Conservation (phyloP, 177 flowering plant genomes). For the Vitis hybrid region DNA sequence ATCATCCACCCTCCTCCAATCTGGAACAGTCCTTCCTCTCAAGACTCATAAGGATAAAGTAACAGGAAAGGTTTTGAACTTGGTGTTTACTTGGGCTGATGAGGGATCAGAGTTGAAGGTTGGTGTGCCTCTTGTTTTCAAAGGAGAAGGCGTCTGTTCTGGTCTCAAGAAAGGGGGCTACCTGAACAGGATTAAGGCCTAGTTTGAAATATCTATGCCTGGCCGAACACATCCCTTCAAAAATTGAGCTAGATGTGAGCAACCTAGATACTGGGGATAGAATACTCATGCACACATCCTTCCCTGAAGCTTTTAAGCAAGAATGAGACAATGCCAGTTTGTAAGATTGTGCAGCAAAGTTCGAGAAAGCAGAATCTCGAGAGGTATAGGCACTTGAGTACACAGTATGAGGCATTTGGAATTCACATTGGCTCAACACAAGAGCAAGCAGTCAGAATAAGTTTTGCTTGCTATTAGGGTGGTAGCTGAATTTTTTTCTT, state of each 20-base stretch:
- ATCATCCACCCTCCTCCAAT: too few relatives aligned
- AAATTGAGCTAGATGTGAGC: conserved; percentile 88
- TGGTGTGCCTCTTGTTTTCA: too few relatives aligned
- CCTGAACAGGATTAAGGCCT: conserved; percentile 46
- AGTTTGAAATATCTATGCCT: conserved; percentile 65
- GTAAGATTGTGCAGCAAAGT: conserved; percentile 54
- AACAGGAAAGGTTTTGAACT: conserved; percentile 8
- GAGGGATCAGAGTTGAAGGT: too few relatives aligned
- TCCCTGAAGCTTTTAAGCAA: conserved; percentile 73
- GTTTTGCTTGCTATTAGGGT: background rate
- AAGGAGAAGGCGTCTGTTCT: too few relatives aligned
- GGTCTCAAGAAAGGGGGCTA: conserved; percentile 36
- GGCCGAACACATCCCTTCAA: conserved; percentile 70
- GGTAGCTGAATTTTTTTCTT: background rate
- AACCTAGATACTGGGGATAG: conserved; percentile 73
- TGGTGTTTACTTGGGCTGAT: conserved; percentile 22
- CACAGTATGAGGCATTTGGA: background rate
- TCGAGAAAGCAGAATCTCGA: conserved; percentile 2
- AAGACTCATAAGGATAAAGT: conserved; percentile 1
- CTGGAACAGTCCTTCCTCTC: conserved; percentile 20
- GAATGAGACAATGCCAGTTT: conserved; percentile 64
- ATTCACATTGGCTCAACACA: background rate
- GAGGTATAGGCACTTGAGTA: background rate
- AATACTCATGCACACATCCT: conserved; percentile 58
- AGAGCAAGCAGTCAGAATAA: background rate